Conservation (phyloP, 176 grass and related monocot species). For the Musa beccarii region DNA sequence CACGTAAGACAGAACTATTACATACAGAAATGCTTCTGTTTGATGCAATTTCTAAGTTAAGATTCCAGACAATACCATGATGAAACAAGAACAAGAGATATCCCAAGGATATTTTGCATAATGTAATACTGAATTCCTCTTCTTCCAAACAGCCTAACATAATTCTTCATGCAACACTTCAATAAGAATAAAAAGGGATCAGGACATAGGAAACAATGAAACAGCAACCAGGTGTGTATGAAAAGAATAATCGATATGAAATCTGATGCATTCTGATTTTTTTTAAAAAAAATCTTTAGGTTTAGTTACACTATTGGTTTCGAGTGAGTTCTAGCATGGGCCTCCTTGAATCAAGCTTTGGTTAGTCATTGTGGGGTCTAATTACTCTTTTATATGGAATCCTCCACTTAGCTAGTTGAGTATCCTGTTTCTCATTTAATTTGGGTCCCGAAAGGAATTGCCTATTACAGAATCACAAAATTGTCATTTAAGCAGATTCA, state of each 20-base stretch:
- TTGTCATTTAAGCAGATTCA: too few species aligned
- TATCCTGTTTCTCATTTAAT: too few species aligned
- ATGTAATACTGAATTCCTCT: not conserved
- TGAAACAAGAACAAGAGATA: not conserved
- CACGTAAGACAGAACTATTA: not conserved
- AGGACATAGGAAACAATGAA: not conserved
- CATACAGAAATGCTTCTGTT: not conserved
- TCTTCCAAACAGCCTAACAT: not conserved
- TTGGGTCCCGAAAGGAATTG: too few species aligned
- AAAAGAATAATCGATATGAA: not conserved
- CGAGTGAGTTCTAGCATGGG: too few species aligned
- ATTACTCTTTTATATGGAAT: too few species aligned
- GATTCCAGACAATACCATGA: not conserved
- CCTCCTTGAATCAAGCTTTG: too few species aligned
- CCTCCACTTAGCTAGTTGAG: too few species aligned
- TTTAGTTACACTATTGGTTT: not conserved
- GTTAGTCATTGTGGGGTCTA: too few species aligned
- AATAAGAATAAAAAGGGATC: not conserved
- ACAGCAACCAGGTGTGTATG: not conserved
- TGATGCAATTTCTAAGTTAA: not conserved
- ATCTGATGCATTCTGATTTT: not conserved
- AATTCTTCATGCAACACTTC: not conserved
- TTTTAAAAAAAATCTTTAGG: not conserved
- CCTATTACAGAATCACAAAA: too few species aligned
- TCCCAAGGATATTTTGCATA: not conserved